Conservation (phyloP, 2,329 filamentous ascomycete genomes). For the Dactylonectria macrodidyma region DNA sequence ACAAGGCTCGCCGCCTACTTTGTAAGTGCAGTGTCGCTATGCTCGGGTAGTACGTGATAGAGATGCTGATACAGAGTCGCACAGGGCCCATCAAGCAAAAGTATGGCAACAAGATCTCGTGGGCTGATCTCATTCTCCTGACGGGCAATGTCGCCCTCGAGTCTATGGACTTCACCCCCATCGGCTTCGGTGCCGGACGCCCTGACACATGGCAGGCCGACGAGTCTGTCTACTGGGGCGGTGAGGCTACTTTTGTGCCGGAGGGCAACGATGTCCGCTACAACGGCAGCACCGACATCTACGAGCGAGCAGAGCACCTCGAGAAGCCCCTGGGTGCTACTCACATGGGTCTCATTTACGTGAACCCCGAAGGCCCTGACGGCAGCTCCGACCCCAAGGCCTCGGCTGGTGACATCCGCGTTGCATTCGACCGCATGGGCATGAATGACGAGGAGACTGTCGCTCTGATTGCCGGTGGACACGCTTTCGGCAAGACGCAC, state of each 20-base stretch:
- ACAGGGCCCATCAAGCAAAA: constrained; percentile 83
- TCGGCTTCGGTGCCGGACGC: constrained; percentile 82
- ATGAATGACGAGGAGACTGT: constrained; percentile 90
- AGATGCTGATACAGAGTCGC: background rate
- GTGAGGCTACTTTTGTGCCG: constrained; percentile 78
- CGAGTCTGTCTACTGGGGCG: constrained; percentile 84
- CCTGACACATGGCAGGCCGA: constrained; percentile 82
- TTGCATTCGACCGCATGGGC: constrained; percentile 83
- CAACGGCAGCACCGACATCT: constrained; percentile 66
- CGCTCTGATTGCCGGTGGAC: constrained; percentile 83
- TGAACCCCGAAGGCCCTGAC: constrained; percentile 85
- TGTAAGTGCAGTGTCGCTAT: constrained; percentile 56
- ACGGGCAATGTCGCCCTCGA: constrained; percentile 84
- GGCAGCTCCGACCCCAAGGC: constrained; percentile 79
- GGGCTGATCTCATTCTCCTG: constrained; percentile 81
- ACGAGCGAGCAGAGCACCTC: constrained; percentile 70
- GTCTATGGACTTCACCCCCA: constrained; percentile 81
- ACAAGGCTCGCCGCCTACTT: constrained; percentile 85
- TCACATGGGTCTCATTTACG: constrained; percentile 83
- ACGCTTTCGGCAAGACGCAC: constrained; percentile 87
- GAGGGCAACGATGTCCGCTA: constrained; percentile 80
- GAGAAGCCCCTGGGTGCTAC: constrained; percentile 78
- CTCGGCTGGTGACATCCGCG: constrained; percentile 80
- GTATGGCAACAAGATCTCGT: constrained; percentile 87
- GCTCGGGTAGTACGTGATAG: too few relatives aligned